Base-by-base conservation (phyloP, 2,329 filamentous ascomycete species). In the Fusarium guadeloupense region DNA sequence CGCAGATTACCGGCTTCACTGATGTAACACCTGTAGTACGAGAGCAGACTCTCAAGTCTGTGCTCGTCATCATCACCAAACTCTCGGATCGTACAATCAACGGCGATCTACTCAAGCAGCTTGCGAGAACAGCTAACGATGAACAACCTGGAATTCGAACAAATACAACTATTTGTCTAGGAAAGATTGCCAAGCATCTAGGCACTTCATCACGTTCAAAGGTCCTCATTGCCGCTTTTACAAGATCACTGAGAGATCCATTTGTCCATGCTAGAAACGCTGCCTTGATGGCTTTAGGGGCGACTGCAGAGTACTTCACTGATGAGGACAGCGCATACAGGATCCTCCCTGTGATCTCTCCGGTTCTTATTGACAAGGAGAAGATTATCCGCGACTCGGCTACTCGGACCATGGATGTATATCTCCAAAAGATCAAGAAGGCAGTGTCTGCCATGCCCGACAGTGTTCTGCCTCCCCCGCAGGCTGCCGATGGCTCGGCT, bases 81-180 rank as follows among this genome's bases (percentile, higher is more conserved):
- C 82, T 99, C 0, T 96, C 93, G 2, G 95, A 99, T 70, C 87
- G 95, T 31, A 91, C 91, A 8, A 89, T 98, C 67, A 99, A 99
- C 67, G 94, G 95, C 48, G 95, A 99, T 68, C 82, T 99, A 10
- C 80, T 99, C 19, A 91, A 90, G 68, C 90, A 96, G 71, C 83
- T 99, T 23, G 95, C 95, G 37, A 97, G 96, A 75, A 97, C 94
- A 2, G 93, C 95, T 39, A 99, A 98, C 69, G 95, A 99, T 62
- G 95, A 98, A 69, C 94, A 99, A 71, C 93, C 95, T 1, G 95
- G 95, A 1, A 99, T 99, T 64, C 87, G 95, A 59, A 99, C 95
- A 9, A 99, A 99, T 74, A 99, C 95, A 0, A 99, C 95, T 2
- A 99, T 99, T 51, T 98, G 94, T 72, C 79, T 99, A 1, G 95